These are phyloP conservation scores for Nematocida major DNA, from an alignment of 371 early-diverging fungal genomes.

Conservation along the genomic window DNA sequence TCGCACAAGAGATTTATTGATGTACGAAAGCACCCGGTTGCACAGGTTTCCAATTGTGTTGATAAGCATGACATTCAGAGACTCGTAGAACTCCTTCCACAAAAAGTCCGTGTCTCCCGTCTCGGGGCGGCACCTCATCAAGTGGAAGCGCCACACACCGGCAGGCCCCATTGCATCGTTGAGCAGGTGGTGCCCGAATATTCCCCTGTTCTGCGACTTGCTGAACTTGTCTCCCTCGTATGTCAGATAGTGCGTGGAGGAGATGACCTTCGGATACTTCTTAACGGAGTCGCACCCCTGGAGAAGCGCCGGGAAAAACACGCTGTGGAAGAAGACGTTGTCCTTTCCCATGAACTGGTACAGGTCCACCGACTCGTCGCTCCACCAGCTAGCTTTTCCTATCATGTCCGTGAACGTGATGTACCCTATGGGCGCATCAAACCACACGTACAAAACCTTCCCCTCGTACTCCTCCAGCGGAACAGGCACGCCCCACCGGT, in stretches of 20 bases:
- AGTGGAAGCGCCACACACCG: constrained; percentile 94
- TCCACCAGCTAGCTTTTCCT: constrained; percentile 21
- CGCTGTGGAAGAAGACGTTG: constrained; percentile 97
- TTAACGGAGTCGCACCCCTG: constrained; percentile 69
- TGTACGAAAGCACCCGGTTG: constrained; percentile 88
- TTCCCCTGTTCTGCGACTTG: constrained; percentile 89
- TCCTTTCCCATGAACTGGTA: constrained; percentile 99
- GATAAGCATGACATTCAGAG: constrained; percentile 78
- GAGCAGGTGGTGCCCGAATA: constrained; percentile 87
- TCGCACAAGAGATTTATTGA: constrained; percentile 73
- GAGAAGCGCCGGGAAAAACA: constrained; percentile 87
- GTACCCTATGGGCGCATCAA: constrained; percentile 90
- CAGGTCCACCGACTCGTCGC: constrained; percentile 66
- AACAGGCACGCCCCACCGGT: constrained; percentile 89
- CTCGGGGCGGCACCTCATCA: constrained; percentile 91
- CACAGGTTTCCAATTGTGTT: constrained; percentile 96
- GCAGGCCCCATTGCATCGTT: constrained; percentile 79
- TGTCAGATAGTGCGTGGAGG: constrained; percentile 92
- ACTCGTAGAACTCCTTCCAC: constrained; percentile 82
- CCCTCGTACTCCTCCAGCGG: constrained; percentile 73
- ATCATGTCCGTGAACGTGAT: constrained; percentile 58
- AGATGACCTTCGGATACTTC: constrained; percentile 70
- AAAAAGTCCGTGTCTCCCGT: constrained; percentile 80
- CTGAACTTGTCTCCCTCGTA: constrained; percentile 95
- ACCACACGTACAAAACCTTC: constrained; percentile 99